A percentile compares a stretch with the other conserved stretches of the same genome.
These are phyloP conservation scores for Rubroshorea leprosula DNA, from an alignment of 345 rosid genomes.

Conservation along the genomic window DNA sequence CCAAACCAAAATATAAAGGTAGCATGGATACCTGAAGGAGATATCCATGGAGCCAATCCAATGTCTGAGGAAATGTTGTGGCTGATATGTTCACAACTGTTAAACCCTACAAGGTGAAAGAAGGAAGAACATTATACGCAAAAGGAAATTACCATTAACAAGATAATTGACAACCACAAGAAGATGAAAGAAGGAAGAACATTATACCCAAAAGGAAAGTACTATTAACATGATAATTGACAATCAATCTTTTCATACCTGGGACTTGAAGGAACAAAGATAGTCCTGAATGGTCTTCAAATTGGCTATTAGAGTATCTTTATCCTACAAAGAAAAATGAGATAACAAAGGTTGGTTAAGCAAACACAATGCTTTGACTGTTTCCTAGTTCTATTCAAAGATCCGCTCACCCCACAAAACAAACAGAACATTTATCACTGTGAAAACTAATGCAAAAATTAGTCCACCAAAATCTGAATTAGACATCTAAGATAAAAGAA, in stretches of 20 bases:
- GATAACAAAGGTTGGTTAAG: background rate
- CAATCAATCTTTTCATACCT: slow-evolving; percentile 37
- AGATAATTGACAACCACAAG: background rate
- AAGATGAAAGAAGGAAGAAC: too few relatives aligned
- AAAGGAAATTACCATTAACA: background rate
- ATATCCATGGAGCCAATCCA: slow-evolving; percentile 76
- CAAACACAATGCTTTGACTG: background rate
- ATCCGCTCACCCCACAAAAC: too few relatives aligned
- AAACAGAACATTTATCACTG: too few relatives aligned
- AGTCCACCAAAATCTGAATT: slow-evolving; percentile 4
- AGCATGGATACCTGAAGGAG: slow-evolving; percentile 70
- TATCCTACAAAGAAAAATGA: slow-evolving; percentile 45
- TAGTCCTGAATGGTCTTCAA: slow-evolving; percentile 81
- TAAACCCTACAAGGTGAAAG: slow-evolving; percentile 42
- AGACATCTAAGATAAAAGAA: background rate
- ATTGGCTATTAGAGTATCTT: slow-evolving; percentile 60
- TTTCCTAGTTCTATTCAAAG: background rate
- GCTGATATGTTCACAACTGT: slow-evolving; percentile 75
- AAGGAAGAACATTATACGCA: background rate
- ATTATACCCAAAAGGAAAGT: background rate
- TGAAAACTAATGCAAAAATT: background rate
- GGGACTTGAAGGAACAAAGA: slow-evolving; percentile 77
- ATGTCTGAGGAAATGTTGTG: slow-evolving; percentile 83
- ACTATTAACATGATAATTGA: background rate
- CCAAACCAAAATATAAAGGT: too few relatives aligned